Base-by-base conservation (phyloP, 768 basidiomycete genomes). In the Chlorophyllum brunneum region DNA sequence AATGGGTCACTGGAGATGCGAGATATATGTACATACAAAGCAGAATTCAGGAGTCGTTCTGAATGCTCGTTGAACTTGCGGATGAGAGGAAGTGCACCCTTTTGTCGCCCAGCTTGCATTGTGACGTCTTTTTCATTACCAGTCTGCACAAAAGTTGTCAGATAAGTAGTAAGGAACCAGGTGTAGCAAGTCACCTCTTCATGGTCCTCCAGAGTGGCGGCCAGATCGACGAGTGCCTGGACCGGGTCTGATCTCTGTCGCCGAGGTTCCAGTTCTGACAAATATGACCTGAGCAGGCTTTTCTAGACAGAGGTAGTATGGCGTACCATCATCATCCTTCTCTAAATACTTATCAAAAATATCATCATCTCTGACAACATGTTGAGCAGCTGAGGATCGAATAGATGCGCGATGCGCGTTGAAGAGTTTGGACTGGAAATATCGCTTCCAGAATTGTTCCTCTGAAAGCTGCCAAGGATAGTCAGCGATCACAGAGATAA, bases 11-110 rank as follows among this genome's bases (percentile, higher is more conserved):
- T 18, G 51, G n/a, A 50, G 55, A 15, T 16, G 29, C 24, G 27
- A 20, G 26, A 20, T 23, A 36, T 16, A 30, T 31, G 40, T 15
- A 58, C 66, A 59, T 62, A 88, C 89, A 92, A 61, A 4, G 88
- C 86, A 37, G 90, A 84, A 53, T 88, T 86, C 11, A 98, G 71
- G 8, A 98, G 72, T 58, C 93, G 73, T 59, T 95, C 92, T 0
- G 93, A 97, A 66, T 99, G 97, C 62, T 98, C 93, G 61, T 98
- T 99, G 70, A 99, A 98, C 64, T 95, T 90, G 43, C 95, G 80
- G 58, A 99, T 98, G 41, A 98, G 77, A 0, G 97, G 97, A 20
- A 99, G 69, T 10, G 91, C 88, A 30, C 85, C 87, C 44, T 84
- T 79, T 65, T 97, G 89, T 61, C 86, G 80, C 13, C 97, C 97